Evolutionary conservation across 306 rosid genomes (phyloP), one percentile per base, ranked within the genome.

Genomic region (Glycine tomentella): DNA sequence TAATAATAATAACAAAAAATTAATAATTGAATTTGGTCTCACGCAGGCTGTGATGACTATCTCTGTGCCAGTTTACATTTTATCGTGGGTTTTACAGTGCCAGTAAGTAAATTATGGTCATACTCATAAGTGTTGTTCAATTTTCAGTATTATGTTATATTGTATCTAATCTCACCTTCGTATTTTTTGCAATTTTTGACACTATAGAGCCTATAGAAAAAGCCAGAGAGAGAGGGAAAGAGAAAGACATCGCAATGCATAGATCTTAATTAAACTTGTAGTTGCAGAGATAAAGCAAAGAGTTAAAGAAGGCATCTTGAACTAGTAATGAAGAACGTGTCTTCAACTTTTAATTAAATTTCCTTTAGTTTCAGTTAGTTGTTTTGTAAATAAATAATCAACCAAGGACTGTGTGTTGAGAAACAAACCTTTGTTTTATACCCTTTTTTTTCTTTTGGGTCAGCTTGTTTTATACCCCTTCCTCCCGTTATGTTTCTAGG

Each of bases 81-180:
- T 79, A 9, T n/a, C 77, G 2, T 74, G 87, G 78, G 2, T 79
- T 74, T 20, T 57, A 3, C 33, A 67, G 51, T 79, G 67, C 81
- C 45, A 17, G 83, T 84, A 58, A 84, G 73, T 64, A 34, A 34
- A 76, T 55, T 45, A 15, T 3, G n/a, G 10, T 36, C n/a, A 17
- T n/a, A n/a, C n/a, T n/a, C n/a, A n/a, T 40, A 46, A 17, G n/a
- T 45, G 12, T 12, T 8, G 44, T 40, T 6, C 33, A n/a, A 15
- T 61, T 72, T 8, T 50, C 8, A 56, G 3, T 12, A 71, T 31
- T 52, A 52, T 34, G 38, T 34, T 34, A 16, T 20, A 17, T 1
- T 34, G 38, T 15, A 49, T 49, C 8, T 57, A 4, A 63, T 34
- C 10, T 49, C 31, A 75, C 4, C 3, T 38, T 64, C 4, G 10